Base-by-base conservation (phyloP, 306 rosid genomes). In the Canavalia ensiformis region DNA sequence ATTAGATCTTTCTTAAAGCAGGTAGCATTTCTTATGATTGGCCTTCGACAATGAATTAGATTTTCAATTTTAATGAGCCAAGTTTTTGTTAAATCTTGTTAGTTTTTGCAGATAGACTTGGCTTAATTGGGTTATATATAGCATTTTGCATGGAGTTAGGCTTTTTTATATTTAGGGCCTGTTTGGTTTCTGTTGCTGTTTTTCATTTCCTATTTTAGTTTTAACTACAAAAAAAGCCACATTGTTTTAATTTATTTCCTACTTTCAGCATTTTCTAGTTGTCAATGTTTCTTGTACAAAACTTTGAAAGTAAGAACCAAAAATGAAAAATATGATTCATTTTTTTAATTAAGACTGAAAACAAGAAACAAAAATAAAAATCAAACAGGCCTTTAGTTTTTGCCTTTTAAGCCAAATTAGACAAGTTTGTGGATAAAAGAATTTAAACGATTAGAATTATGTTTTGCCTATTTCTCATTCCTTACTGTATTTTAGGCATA, bases 21-120 rank as follows among this genome's bases (percentile, higher is more conserved):
- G 30, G 13, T 29, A 29, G 30, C 25, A 37, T 66, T 46, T 52
- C 56, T 39, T 1, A 29, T 57, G 39, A 31, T 58, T 2, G 8
- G 33, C 18, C 45, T 31, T 62, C 60, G 57, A 50, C 44, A 13
- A 34, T 57, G 62, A 9, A 70, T 10, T 77, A 8, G 70, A 60
- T 41, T 35, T 67, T 51, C 57, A 44, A 50, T 79, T 73, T 45
- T 46, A 34, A 11, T 28, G 13, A 64, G 76, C 76, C 37, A 39
- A 73, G 37, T 78, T 51, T 34, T 70, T 37, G 18, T 52, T 58
- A 81, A 70, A 80, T 54, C 60, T 46, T 31, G 56, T 50, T 54
- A 55, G 73, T 31, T 70, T 71, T 75, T 57, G 42, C 33, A 7
- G 46, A 31, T 77, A 29, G 49, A 55, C 64, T 7, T 73, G 30